These are phyloP conservation scores for Ricinus communis DNA, from an alignment of 345 rosid species.

Conservation along the genomic window DNA sequence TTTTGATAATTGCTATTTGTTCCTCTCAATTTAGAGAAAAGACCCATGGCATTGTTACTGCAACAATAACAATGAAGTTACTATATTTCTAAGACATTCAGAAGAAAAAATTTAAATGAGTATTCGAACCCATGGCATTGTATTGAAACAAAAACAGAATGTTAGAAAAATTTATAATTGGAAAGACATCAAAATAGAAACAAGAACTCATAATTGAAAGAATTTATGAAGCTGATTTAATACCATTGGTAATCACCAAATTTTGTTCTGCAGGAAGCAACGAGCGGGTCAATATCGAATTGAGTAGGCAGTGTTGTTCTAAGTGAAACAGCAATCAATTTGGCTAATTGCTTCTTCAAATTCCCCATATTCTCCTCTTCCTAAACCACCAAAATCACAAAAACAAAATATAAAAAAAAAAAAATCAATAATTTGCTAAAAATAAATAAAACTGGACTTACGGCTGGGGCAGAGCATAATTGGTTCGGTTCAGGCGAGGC, in stretches of 20 bases:
- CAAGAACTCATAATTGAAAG: background rate
- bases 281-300: constrained; percentile 58
- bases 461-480: too few species aligned
- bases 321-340: constrained; percentile 61
- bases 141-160: background rate
- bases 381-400: too few species aligned
- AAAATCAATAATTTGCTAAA: too few species aligned
- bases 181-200: background rate
- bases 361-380: constrained; percentile 57
- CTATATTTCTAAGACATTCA: background rate
- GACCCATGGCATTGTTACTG: constrained; percentile 94
- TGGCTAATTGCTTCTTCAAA: constrained; percentile 55
- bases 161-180: background rate
- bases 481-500: too few species aligned
- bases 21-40: constrained; percentile 71
- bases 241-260: constrained; percentile 96
- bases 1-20: constrained; percentile 55
- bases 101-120: too few species aligned
- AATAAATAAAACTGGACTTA: too few species aligned
- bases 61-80: background rate
- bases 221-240: background rate
- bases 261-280: constrained; percentile 62
- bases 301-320: constrained; percentile 55
- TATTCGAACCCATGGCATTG: background rate
- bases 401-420: too few species aligned